Percentiles rank a stretch among this genome's conserved stretches.
Evolutionary conservation across 2,329 filamentous ascomycete species (phyloP).

Genomic region (Alternaria dauci): DNA sequence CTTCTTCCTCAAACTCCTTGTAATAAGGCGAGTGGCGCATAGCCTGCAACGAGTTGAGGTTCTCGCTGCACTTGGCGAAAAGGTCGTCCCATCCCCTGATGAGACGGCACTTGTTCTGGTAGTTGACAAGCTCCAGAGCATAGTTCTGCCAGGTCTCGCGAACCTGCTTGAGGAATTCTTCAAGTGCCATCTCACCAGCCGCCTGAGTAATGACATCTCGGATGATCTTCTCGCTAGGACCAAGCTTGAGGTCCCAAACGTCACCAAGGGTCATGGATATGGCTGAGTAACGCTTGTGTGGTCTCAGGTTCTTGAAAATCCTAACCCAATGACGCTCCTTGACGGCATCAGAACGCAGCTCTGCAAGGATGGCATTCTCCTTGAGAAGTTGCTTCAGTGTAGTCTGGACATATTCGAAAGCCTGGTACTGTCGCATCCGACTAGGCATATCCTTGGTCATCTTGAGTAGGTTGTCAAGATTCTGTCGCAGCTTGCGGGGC

Average conservation of each 20-base stretch:
- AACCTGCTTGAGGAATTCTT: constrained; percentile 96
- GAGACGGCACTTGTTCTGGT: constrained; percentile 96
- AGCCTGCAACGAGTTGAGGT: constrained; percentile 94
- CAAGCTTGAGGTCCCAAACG: constrained; percentile 95
- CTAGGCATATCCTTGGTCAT: constrained; percentile 99
- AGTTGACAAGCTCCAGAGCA: constrained; percentile 90
- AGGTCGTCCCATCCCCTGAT: constrained; percentile 98
- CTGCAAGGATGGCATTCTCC: constrained; percentile 84
- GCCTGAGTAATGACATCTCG: constrained; percentile 94
- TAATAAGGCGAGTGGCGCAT: constrained; percentile 99
- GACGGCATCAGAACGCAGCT: constrained; percentile 96
- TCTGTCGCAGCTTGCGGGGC: constrained; percentile 87
- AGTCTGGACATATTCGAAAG: constrained; percentile 98
- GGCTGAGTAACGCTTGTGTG: constrained; percentile 90
- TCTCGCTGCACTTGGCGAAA: constrained; percentile 98
- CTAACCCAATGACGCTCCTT: constrained; percentile 96
- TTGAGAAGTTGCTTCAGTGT: constrained; percentile 89
- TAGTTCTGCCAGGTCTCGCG: constrained; percentile 98
- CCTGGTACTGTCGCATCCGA: constrained; percentile 98
- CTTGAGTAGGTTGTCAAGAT: constrained; percentile 91
- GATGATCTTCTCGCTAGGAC: constrained; percentile 85
- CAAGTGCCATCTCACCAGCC: constrained; percentile 96
- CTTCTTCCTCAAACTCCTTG: constrained; percentile 99
- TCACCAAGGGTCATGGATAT: constrained; percentile 97
- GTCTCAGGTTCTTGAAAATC: constrained; percentile 95